phyloP scores from a whole-genome alignment of 495 filamentous ascomycete species.

The Penicillium canescens region DNA sequence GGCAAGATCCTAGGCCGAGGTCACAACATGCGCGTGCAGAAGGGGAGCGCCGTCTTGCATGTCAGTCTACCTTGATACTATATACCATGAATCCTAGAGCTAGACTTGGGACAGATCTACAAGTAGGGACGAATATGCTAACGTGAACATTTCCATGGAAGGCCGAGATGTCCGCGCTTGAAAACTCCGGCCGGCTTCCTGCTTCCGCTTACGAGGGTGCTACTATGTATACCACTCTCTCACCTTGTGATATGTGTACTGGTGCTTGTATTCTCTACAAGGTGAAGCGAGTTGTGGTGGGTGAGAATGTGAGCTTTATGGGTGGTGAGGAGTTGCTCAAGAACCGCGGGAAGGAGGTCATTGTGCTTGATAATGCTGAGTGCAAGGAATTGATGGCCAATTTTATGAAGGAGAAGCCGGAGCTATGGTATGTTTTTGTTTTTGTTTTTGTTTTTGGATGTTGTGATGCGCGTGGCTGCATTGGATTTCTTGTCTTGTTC shows the following conservation, averaged over 20 bases:
- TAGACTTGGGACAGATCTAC: not conserved
- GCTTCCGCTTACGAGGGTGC: constrained; percentile 69
- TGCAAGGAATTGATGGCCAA: constrained; percentile 73
- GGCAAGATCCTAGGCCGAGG: constrained; percentile 77
- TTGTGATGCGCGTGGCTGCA: constrained; percentile 5
- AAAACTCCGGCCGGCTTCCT: constrained; percentile 74
- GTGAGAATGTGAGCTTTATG: constrained; percentile 78
- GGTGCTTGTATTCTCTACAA: constrained; percentile 82
- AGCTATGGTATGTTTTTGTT: constrained; percentile 62
- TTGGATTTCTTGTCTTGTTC: not conserved
- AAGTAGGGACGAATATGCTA: not conserved
- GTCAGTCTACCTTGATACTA: constrained; percentile 45
- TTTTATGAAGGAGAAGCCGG: constrained; percentile 76
- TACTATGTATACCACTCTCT: constrained; percentile 87
- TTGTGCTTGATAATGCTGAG: constrained; percentile 67
- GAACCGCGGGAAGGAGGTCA: constrained; percentile 71
- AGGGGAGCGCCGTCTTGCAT: constrained; percentile 72
- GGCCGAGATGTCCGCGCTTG: constrained; percentile 80
- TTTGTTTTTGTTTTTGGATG: not conserved
- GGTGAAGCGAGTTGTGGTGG: constrained; percentile 78
- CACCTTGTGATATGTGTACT: constrained; percentile 88
- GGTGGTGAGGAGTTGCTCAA: constrained; percentile 76
- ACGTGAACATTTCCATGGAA: constrained; percentile 22
- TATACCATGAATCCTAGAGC: not conserved
- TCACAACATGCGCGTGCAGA: constrained; percentile 82